phyloP scores from a whole-genome alignment of 2,329 filamentous ascomycete species.

The Phialophora chinensis region DNA sequence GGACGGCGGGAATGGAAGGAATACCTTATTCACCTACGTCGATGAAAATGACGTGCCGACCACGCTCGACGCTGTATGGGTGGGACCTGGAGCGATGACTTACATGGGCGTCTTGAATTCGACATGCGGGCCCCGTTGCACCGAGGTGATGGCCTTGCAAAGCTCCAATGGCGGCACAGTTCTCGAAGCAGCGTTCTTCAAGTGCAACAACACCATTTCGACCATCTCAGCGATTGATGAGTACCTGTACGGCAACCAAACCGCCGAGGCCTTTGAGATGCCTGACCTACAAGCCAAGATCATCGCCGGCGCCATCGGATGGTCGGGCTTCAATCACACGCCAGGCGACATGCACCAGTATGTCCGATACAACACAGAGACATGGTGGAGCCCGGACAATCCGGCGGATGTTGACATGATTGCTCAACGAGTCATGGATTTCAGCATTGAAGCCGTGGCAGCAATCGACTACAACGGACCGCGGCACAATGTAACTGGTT shows the following conservation, averaged over 20 bases:
- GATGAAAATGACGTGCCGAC: slow-evolving; percentile 16
- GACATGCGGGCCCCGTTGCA: slow-evolving; percentile 38
- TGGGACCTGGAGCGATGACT: slow-evolving; percentile 32
- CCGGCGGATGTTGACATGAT: slow-evolving; percentile 20
- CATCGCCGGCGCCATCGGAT: slow-evolving; percentile 38
- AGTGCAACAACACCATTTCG: slow-evolving; percentile 36
- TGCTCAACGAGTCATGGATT: slow-evolving; percentile 33
- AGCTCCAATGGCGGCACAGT: slow-evolving; percentile 25
- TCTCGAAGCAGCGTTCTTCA: slow-evolving; percentile 31
- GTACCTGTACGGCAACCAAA: slow-evolving; percentile 23
- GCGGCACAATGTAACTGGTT: slow-evolving; percentile 69
- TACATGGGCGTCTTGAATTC: slow-evolving; percentile 34
- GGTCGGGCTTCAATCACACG: slow-evolving; percentile 33
- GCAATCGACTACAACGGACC: slow-evolving; percentile 38
- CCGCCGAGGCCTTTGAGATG: slow-evolving; percentile 28
- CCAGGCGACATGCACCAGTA: slow-evolving; percentile 27
- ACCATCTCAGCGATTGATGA: slow-evolving; percentile 23
- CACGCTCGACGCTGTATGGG: slow-evolving; percentile 27
- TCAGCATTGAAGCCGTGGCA: slow-evolving; percentile 35
- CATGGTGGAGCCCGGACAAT: slow-evolving; percentile 31
- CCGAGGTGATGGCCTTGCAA: slow-evolving; percentile 34
- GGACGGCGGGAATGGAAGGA: slow-evolving; percentile 27
- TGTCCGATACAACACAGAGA: slow-evolving; percentile 29
- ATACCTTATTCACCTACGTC: slow-evolving; percentile 25
- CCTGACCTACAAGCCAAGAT: slow-evolving; percentile 34